phyloP scores from a whole-genome alignment of 169 alveolate genomes.

The Eimeria tenella region DNA sequence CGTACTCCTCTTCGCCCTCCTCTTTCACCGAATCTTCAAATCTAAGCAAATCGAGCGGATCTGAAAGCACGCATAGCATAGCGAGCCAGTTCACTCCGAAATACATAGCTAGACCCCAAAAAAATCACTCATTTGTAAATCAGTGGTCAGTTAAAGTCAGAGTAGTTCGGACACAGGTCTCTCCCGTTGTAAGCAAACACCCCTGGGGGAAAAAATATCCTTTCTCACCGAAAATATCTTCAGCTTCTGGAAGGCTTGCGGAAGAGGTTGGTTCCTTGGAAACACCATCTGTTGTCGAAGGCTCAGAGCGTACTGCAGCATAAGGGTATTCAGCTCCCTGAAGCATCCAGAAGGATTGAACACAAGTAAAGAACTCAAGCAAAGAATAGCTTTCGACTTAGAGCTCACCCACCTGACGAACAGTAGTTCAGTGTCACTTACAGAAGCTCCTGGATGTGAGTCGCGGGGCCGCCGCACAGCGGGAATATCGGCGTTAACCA shows the following conservation, averaged over 20 bases:
- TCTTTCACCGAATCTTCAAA: constrained; percentile 7
- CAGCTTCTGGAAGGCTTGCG: constrained; percentile 62
- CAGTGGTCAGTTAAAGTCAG: no score
- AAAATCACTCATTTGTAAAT: no score
- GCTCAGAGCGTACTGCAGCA: constrained; percentile 59
- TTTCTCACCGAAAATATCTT: constrained; percentile 52
- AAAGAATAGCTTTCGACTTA: no score
- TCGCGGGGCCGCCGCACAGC: background rate
- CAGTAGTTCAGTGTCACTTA: background rate
- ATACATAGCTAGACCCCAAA: background rate
- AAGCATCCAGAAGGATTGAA: background rate
- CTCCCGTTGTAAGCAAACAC: no score
- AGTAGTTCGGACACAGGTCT: no score
- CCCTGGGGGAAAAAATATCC: background rate
- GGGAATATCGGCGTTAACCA: background rate
- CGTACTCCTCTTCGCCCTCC: constrained; percentile 10
- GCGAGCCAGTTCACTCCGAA: background rate
- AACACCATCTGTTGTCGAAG: constrained; percentile 31
- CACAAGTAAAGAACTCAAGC: no score
- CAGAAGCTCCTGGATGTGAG: background rate
- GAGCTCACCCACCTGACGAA: no score
- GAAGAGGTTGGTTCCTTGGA: constrained; percentile 69
- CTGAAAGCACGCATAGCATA: constrained; percentile 35
- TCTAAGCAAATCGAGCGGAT: constrained; percentile 54
- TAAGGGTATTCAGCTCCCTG: constrained; percentile 22